Evolutionary conservation across 164 flowering plant genomes (phyloP), one percentile per base, ranked within the genome.

Genomic region (Piper betle): DNA sequence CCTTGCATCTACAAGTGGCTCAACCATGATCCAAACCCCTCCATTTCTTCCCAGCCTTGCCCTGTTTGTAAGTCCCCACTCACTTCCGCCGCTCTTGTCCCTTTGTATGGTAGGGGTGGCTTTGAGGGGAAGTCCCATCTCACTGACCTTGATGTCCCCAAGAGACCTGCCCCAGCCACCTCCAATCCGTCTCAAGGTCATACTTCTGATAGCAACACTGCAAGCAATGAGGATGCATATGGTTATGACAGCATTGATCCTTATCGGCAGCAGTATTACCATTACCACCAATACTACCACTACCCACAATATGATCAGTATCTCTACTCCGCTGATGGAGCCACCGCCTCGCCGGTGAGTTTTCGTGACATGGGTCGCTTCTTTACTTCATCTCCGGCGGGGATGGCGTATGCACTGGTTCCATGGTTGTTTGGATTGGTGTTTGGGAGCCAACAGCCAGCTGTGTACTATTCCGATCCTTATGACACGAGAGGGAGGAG

Each of bases 71-170:
- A 85, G 62, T 91, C 89, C 74, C 16, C 10, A 4, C 13, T 57
- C 19, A 10, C n/a, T 10, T 0, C 17, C 39, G 13, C 33, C 1
- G 38, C 33, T 19, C 6, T 83, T 39, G 83, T 83, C 17, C 91
- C 95, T 7, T 82, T 85, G 58, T 83, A 83, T 68, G 95, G 91
- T 20, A 82, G 87, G 61, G 88, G 91, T 20, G 70, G 69, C 52
- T 54, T 33, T 8, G 37, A 41, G 15, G 38, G 39, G 3, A 58
- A 58, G 7, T 38, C 48, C 38, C 20, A 13, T 1, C 6, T 8
- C 18, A 43, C 39, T 16, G 43, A 2, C 18, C 61, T 6, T 41
- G 20, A 2, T 19, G 16, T 18, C 19, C 42, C 48, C 6, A 41
- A 19, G 0, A 41, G 39, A 3, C 48, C 17, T 15, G 60, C 48